Conservation (phyloP, 179 eudicot species). For the Camellia oleifera region DNA sequence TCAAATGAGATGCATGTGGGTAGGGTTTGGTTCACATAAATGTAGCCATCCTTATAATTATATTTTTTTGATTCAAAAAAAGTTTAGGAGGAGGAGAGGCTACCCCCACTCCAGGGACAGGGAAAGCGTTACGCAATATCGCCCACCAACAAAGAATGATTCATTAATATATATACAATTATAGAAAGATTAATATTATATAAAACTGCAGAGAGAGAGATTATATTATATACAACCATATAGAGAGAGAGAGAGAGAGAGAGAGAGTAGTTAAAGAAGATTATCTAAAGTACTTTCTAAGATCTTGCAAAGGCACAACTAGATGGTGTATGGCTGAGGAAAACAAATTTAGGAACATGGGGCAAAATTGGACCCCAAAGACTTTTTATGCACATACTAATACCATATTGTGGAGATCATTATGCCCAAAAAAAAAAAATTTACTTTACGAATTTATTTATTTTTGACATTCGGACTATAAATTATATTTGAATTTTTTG, state of each 20-base stretch:
- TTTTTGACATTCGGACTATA: too few species aligned
- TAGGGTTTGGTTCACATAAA: constrained; percentile 15
- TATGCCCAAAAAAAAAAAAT: neutral
- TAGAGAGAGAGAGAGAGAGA: neutral
- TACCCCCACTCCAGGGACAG: too few species aligned
- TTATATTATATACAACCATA: too few species aligned
- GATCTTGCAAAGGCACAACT: constrained; percentile 12
- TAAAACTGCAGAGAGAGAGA: too few species aligned
- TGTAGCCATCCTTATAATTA: neutral
- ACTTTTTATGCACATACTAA: neutral
- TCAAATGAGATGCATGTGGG: constrained; percentile 20
- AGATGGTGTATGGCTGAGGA: constrained; percentile 10
- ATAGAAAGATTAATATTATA: neutral
- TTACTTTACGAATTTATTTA: too few species aligned
- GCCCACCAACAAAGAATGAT: neutral
- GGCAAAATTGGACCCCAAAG: constrained; percentile 5
- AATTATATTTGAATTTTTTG: too few species aligned
- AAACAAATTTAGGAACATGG: constrained; percentile 7
- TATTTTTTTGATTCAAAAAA: neutral
- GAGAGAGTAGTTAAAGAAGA: neutral
- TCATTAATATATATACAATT: neutral
- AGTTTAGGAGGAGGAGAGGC: too few species aligned
- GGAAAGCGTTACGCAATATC: too few species aligned
- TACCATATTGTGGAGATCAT: neutral
- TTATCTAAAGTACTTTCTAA: constrained; percentile 1